A percentile compares a stretch with the other conserved stretches of the same genome.
Evolutionary conservation across 2,329 filamentous ascomycete species (phyloP).

Genomic region (Akanthomyces uredinophilus): DNA sequence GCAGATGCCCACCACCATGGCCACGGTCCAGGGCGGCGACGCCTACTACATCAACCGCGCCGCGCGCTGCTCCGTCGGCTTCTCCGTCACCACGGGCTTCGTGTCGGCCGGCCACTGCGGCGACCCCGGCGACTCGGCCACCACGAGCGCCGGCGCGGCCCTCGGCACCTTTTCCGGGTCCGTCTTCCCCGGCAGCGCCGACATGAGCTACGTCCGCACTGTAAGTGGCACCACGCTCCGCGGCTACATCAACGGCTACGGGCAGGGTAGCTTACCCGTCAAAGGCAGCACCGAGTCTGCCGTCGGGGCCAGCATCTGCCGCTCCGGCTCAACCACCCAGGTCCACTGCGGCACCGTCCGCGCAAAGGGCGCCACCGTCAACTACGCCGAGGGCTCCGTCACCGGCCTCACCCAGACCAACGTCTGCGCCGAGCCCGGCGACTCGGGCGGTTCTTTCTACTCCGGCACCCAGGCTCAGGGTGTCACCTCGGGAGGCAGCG

Average conservation of each 20-base stretch:
- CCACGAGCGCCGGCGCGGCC: constrained; percentile 27
- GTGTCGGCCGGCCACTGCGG: constrained; percentile 38
- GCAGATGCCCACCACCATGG: constrained; percentile 30
- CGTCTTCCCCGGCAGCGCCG: constrained; percentile 34
- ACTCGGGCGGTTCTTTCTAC: constrained; percentile 37
- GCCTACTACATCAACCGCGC: constrained; percentile 32
- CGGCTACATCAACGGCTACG: constrained; percentile 31
- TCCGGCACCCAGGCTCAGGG: constrained; percentile 36
- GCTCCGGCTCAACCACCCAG: constrained; percentile 37
- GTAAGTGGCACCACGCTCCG: constrained; percentile 30
- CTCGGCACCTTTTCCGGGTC: constrained; percentile 34
- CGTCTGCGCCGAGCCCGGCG: constrained; percentile 37
- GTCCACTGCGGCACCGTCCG: constrained; percentile 35
- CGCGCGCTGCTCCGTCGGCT: constrained; percentile 35
- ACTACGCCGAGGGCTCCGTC: constrained; percentile 34
- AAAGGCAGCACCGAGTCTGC: constrained; percentile 33
- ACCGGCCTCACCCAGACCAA: constrained; percentile 36
- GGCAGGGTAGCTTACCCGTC: constrained; percentile 26
- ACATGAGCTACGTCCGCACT: constrained; percentile 34
- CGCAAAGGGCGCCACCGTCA: constrained; percentile 31
- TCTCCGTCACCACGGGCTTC: constrained; percentile 36
- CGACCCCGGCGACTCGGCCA: constrained; percentile 25
- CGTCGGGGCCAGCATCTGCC: constrained; percentile 34
- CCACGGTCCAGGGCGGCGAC: constrained; percentile 32
- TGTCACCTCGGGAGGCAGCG: constrained; percentile 37